Evolutionary conservation across 1,284 basidiomycete genomes (phyloP), one percentile per base, ranked within the genome.

Genomic region (Fomitopsis palustris): DNA sequence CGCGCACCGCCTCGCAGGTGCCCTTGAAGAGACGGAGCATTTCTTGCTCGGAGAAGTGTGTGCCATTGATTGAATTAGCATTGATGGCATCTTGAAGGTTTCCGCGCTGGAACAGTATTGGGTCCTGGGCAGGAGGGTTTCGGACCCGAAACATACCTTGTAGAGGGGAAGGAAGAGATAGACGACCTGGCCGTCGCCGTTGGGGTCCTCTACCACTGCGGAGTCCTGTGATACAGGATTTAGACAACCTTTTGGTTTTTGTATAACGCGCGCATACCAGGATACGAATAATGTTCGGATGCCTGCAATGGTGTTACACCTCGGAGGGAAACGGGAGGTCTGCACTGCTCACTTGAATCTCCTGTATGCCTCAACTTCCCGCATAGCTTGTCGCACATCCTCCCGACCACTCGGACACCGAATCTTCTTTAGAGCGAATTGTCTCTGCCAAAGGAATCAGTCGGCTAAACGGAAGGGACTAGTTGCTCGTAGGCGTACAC

Each of bases 21-120:
- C 96, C 96, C 65, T 90, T 90, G 81, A 99, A 99, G 39, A 96
- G 80, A 27, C 84, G 83, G 29, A 98, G 80, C 78, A 98, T 92
- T 57, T 95, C 90, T 62, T 84, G 82, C 75, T 99, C 97, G 1
- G 93, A 85, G 70, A 95, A 93, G 62, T 88, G 87, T 33, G 87
- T 88, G 23, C 88, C 87, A 59, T 93, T 93, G 51, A 96, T 88
- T 7, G 91, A 84, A 69, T 96, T 89, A 33, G 87, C 81, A 65
- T 94, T 93, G 68, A 99, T 98, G 41, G 88, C 88, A 70, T 99
- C 95, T 81, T 99, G 97, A 17, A 99, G 81, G 70, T 98, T 98
- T 37, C 94, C 94, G 57, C 87, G 82, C 90, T 93, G 64, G 27
- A 55, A 4, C 7, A 19, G 42, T 9, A 29, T 14, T 21, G 35